Evolutionary conservation across 495 filamentous ascomycete species (phyloP).

Genomic region (Thozetella sp.): DNA sequence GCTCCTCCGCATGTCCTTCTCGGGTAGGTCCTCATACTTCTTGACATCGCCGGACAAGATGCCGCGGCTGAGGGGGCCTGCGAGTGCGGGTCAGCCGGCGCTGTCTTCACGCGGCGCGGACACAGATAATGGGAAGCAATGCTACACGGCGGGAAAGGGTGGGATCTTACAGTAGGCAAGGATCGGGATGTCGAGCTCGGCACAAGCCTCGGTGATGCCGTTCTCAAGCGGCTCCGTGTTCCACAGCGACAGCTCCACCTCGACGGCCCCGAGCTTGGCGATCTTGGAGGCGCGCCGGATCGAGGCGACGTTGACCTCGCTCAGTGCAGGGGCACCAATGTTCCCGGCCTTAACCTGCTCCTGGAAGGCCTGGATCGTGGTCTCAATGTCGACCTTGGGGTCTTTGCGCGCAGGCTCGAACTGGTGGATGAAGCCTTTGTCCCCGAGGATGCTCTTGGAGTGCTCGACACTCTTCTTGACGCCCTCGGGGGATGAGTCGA

Average conservation of each 20-base stretch:
- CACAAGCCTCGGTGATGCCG: conserved; percentile 71
- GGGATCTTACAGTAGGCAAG: conserved; percentile 64
- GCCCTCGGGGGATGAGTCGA: conserved; percentile 64
- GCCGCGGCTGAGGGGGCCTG: conserved; percentile 20
- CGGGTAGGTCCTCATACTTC: conserved; percentile 61
- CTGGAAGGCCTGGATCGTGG: conserved; percentile 54
- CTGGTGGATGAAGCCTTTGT: conserved; percentile 80
- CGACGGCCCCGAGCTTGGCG: conserved; percentile 72
- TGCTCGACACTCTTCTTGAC: conserved; percentile 72
- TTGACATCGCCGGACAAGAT: conserved; percentile 65
- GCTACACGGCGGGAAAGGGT: neutral
- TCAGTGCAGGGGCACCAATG: conserved; percentile 73
- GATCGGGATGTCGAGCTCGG: conserved; percentile 71
- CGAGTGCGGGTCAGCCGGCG: too few species aligned
- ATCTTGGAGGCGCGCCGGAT: conserved; percentile 73
- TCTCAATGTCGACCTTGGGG: conserved; percentile 49
- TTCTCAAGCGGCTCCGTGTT: conserved; percentile 69
- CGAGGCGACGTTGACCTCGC: conserved; percentile 73
- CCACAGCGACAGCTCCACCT: conserved; percentile 82
- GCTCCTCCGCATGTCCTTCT: conserved; percentile 53
- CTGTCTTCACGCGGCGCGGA: conserved; percentile 5
- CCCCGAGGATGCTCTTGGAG: conserved; percentile 61
- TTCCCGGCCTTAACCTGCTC: conserved; percentile 72
- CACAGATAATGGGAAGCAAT: conserved; percentile 6
- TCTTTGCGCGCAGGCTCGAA: conserved; percentile 82